Percentiles rank a stretch among this genome's conserved stretches.
Evolutionary conservation across 2,329 filamentous ascomycete genomes (phyloP).

Genomic region (Fusarium cyanostomum): DNA sequence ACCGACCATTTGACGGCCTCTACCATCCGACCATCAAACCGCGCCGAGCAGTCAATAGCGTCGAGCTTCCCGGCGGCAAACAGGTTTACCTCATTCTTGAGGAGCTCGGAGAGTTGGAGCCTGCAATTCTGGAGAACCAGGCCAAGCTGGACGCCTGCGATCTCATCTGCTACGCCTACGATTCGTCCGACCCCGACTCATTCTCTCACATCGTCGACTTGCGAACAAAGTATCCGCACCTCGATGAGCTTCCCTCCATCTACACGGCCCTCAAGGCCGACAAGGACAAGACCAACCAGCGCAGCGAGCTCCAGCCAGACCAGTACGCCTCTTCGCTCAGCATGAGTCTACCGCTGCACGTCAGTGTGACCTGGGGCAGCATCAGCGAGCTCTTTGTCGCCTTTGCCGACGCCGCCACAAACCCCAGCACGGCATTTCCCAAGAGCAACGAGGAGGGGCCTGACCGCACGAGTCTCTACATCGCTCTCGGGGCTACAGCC

Average conservation of each 20-base stretch:
- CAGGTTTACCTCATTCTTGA: conserved; percentile 97
- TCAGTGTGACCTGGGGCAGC: conserved; percentile 92
- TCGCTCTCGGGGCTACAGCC: conserved; percentile 79
- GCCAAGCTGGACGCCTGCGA: conserved; percentile 92
- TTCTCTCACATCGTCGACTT: conserved; percentile 91
- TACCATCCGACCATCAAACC: conserved; percentile 97
- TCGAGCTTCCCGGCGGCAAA: conserved; percentile 93
- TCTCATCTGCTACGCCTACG: conserved; percentile 93
- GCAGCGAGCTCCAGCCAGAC: conserved; percentile 89
- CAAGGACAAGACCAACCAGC: conserved; percentile 95
- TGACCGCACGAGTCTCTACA: conserved; percentile 85
- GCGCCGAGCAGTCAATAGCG: conserved; percentile 91
- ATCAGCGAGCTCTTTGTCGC: conserved; percentile 94
- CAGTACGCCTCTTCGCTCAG: conserved; percentile 85
- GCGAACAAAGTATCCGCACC: conserved; percentile 79
- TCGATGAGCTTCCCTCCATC: conserved; percentile 89
- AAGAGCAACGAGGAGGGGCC: conserved; percentile 87
- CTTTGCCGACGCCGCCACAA: conserved; percentile 90
- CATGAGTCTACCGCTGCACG: conserved; percentile 92
- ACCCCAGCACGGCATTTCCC: conserved; percentile 87
- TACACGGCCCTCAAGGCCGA: conserved; percentile 96
- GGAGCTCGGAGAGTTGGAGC: conserved; percentile 94
- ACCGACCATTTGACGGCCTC: conserved; percentile 81
- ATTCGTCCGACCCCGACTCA: conserved; percentile 95
- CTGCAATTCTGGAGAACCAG: conserved; percentile 91